Evolutionary conservation across 2,329 filamentous ascomycete species (phyloP).

Genomic region (Teratosphaeria zuluensis): DNA sequence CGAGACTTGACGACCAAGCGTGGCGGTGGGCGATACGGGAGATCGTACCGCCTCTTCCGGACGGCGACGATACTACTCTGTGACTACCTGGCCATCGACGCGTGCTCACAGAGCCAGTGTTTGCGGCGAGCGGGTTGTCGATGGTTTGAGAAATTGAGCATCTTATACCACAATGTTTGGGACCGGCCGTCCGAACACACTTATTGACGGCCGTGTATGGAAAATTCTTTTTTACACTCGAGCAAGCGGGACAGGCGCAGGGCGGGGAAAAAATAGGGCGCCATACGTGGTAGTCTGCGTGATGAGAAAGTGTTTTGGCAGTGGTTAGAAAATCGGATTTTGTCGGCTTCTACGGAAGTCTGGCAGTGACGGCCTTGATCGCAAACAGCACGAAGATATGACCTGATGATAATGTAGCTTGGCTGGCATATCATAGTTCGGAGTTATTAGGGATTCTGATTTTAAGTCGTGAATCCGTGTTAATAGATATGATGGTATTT

Average conservation of each 20-base stretch:
- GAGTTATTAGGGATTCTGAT: neutral
- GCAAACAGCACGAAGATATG: neutral
- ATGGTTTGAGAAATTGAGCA: neutral
- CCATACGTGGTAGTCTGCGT: neutral
- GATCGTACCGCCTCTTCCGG: conserved; percentile 2
- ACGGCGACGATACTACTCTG: neutral
- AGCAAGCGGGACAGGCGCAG: neutral
- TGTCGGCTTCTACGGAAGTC: neutral
- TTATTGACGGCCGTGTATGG: neutral
- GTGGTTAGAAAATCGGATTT: neutral
- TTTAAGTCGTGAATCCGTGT: neutral
- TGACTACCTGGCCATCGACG: neutral
- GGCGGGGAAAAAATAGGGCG: neutral
- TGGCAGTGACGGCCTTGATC: neutral
- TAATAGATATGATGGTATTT: neutral
- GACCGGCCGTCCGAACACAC: neutral
- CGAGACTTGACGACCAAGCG: conserved; percentile 69
- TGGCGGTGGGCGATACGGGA: conserved; percentile 25
- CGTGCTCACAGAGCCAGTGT: neutral
- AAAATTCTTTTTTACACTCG: neutral
- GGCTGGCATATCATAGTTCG: neutral
- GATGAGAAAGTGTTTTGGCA: neutral
- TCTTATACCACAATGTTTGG: neutral
- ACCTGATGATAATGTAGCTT: neutral
- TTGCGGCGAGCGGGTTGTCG: neutral